Conservation (phyloP, 331 rosid genomes). For the Malus hybrid region DNA sequence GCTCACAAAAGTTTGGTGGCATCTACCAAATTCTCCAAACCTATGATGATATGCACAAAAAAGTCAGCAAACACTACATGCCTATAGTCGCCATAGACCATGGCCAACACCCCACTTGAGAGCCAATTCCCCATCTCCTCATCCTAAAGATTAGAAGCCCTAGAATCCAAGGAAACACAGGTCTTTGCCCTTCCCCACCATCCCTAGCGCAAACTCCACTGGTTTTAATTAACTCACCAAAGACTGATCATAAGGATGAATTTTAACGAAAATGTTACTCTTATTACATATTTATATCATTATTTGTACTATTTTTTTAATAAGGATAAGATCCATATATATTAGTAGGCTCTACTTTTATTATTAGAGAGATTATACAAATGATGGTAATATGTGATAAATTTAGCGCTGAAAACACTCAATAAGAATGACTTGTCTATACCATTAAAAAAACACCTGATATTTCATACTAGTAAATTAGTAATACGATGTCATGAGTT, state of each 20-base stretch:
- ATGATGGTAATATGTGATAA: no score
- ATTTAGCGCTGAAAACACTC: no score
- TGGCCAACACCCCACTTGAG: slow-evolving; percentile 56
- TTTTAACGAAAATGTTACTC: neutral
- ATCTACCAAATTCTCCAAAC: slow-evolving; percentile 10
- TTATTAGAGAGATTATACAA: no score
- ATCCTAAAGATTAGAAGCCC: slow-evolving; percentile 36
- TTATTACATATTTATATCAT: no score
- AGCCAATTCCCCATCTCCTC: slow-evolving; percentile 14
- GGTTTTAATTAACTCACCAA: slow-evolving; percentile 7
- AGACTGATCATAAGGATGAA: neutral
- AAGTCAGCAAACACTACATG: slow-evolving; percentile 19
- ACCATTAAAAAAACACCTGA: no score
- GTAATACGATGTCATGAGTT: no score
- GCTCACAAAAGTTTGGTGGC: slow-evolving; percentile 36
- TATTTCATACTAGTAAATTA: no score
- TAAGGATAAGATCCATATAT: no score
- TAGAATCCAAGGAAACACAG: slow-evolving; percentile 72
- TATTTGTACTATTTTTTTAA: no score
- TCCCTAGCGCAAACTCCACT: slow-evolving; percentile 31
- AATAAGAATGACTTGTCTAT: no score
- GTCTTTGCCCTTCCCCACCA: slow-evolving; percentile 56
- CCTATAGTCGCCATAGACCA: slow-evolving; percentile 19
- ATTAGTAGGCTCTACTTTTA: no score
- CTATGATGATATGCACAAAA: slow-evolving; percentile 17